Evolutionary conservation across 2,329 filamentous ascomycete genomes (phyloP), one percentile per base, ranked within the genome.

Genomic region (Colletotrichum agaves): DNA sequence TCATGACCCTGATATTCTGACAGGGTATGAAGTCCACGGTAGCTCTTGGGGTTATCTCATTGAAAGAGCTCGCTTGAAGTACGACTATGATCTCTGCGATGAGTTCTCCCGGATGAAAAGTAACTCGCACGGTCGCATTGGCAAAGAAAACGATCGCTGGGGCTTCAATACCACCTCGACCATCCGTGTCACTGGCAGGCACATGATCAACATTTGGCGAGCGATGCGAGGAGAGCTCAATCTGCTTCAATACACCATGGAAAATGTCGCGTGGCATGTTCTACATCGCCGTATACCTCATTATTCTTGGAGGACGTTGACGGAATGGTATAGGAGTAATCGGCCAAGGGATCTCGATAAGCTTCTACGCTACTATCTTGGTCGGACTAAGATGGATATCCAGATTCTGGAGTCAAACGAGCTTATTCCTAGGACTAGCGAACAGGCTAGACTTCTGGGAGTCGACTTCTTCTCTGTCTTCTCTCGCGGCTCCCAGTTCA

Each of bases 401-500:
- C 91, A 97, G 70, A 95, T 99, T 17, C 83, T 99, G 0, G 94
- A 97, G 70, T 87, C 90, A 8, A 98, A 97, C 71, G 96, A 98
- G 75, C 84, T 98, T 21, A 89, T 98, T 41, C 84, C 94, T 1
- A 87, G 95, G 61, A 98, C 94, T 0, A 97, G 94, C 73, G 96
- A 99, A 78, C 96, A 99, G 78, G 96, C 96, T 8, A 90, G 96
- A 11, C 83, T 99, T 11, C 85, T 99, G 3, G 96, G 96, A 0
- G 92, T 98, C 0, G 96, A 99, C 79, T 99, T 99, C 81, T 97
- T 95, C 77, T 97, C 94, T 0, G 96, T 99, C 61, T 96, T 98
- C 75, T 95, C 93, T 5, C 88, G 96, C 61, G 96, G 96, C 15
- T 98, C 94, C 0, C 96, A 99, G 76, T 98, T 97, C 86, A 99